These are phyloP conservation scores for Sporothrix pallida DNA, from an alignment of 2,329 filamentous ascomycete species.

Conservation along the genomic window DNA sequence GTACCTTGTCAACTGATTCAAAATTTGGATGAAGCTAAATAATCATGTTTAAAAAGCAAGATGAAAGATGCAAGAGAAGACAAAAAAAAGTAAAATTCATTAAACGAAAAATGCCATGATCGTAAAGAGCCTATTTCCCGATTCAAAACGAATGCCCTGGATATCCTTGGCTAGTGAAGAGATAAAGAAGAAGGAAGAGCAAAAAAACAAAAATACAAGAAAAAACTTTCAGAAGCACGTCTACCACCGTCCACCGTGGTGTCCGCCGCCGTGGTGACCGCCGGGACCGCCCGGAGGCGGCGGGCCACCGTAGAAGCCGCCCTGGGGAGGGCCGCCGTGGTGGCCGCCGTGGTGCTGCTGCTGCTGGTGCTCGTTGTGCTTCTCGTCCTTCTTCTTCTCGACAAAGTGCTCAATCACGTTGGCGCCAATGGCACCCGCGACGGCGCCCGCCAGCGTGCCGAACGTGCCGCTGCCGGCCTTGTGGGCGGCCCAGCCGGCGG, in stretches of 20 bases:
- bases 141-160: constrained; percentile 16
- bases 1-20: background rate
- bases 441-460: constrained; percentile 57
- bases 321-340: constrained; percentile 4
- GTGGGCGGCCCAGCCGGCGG: constrained; percentile 61
- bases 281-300: constrained; percentile 11
- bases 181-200: background rate
- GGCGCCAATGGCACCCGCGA: constrained; percentile 61
- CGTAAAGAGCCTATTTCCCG: constrained; percentile 3
- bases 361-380: constrained; percentile 26
- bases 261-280: constrained; percentile 15
- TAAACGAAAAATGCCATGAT: constrained; percentile 20
- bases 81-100: background rate
- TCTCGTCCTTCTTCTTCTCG: constrained; percentile 37
- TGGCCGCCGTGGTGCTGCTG: constrained; percentile 11
- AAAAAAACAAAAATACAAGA: background rate
- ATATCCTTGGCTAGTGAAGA: constrained; percentile 1
- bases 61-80: background rate
- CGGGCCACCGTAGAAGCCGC: constrained; percentile 1
- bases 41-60: background rate
- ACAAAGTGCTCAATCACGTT: constrained; percentile 54
- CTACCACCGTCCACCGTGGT: constrained; percentile 25
- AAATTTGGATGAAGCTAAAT: background rate
- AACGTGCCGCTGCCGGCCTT: constrained; percentile 59
- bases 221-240: background rate